These are phyloP conservation scores for Ophiostoma himal-ulmi DNA, from an alignment of 2,329 filamentous ascomycete species.

Conservation along the genomic window DNA sequence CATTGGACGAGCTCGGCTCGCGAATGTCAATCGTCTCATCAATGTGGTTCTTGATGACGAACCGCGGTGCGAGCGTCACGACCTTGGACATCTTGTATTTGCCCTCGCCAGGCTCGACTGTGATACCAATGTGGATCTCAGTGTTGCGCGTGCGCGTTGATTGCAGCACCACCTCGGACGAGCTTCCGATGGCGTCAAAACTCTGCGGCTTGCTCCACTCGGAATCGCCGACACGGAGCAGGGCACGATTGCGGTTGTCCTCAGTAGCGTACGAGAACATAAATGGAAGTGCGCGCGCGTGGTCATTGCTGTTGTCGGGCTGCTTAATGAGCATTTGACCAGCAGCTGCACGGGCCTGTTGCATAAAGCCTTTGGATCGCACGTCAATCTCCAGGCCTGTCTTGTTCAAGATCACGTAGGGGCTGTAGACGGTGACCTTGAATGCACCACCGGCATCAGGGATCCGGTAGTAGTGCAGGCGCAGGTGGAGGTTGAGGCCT, in stretches of 20 bases:
- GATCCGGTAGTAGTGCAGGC: constrained; percentile 83
- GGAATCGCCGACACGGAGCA: constrained; percentile 83
- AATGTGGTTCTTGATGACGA: constrained; percentile 89
- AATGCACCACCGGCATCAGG: constrained; percentile 93
- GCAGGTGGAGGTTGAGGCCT: constrained; percentile 71
- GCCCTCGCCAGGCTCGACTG: constrained; percentile 81
- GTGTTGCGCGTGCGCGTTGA: constrained; percentile 58
- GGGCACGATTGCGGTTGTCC: constrained; percentile 83
- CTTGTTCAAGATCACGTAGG: constrained; percentile 92
- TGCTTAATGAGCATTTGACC: constrained; percentile 57
- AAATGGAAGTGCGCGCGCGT: constrained; percentile 74
- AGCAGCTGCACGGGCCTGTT: constrained; percentile 74
- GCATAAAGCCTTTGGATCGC: constrained; percentile 81
- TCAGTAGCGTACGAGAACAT: constrained; percentile 94
- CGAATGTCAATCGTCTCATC: constrained; percentile 83
- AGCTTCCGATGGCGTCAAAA: constrained; percentile 95
- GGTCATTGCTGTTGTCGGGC: constrained; percentile 33
- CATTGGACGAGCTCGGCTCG: constrained; percentile 84
- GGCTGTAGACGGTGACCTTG: constrained; percentile 89
- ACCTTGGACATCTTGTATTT: constrained; percentile 98
- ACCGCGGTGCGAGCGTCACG: constrained; percentile 85
- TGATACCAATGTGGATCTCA: constrained; percentile 88
- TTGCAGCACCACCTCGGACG: constrained; percentile 77
- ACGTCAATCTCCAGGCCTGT: constrained; percentile 85
- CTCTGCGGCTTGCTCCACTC: constrained; percentile 96